These are phyloP conservation scores for Mortierella polycephala DNA, from an alignment of 371 early-diverging fungal species.

Conservation along the genomic window DNA sequence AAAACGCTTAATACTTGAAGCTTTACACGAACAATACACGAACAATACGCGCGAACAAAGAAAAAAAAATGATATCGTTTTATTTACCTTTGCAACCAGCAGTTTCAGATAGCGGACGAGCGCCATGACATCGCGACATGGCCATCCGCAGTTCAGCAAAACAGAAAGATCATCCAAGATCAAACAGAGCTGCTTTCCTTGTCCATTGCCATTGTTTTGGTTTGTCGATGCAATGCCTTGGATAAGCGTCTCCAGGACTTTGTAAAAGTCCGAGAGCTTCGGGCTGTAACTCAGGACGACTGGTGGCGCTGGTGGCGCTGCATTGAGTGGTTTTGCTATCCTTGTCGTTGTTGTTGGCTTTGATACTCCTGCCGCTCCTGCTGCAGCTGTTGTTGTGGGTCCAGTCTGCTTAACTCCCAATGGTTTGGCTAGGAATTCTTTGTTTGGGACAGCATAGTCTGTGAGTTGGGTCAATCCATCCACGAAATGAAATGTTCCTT, in stretches of 20 bases:
- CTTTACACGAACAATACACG: not conserved
- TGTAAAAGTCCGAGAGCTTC: constrained; percentile 43
- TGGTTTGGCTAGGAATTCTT: constrained; percentile 55
- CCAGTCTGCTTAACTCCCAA: constrained; percentile 53
- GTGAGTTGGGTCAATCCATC: constrained; percentile 73
- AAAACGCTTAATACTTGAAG: not conserved
- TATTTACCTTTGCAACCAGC: constrained; percentile 54
- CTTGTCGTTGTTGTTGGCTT: constrained; percentile 30
- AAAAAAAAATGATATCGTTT: not conserved
- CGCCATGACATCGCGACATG: constrained; percentile 54
- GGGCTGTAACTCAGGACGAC: constrained; percentile 37
- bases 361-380: constrained; percentile 24
- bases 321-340: constrained; percentile 26
- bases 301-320: constrained; percentile 29
- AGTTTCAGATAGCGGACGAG: constrained; percentile 62
- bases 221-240: constrained; percentile 9
- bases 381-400: constrained; percentile 44
- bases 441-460: constrained; percentile 50
- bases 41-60: not conserved
- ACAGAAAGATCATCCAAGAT: constrained; percentile 75
- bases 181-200: constrained; percentile 56
- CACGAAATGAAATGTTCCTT: constrained; percentile 65
- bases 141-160: constrained; percentile 66
- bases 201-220: not conserved
- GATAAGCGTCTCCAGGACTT: constrained; percentile 32